Conservation (phyloP, 768 basidiomycete genomes). For the Tephrocybe sp. region DNA sequence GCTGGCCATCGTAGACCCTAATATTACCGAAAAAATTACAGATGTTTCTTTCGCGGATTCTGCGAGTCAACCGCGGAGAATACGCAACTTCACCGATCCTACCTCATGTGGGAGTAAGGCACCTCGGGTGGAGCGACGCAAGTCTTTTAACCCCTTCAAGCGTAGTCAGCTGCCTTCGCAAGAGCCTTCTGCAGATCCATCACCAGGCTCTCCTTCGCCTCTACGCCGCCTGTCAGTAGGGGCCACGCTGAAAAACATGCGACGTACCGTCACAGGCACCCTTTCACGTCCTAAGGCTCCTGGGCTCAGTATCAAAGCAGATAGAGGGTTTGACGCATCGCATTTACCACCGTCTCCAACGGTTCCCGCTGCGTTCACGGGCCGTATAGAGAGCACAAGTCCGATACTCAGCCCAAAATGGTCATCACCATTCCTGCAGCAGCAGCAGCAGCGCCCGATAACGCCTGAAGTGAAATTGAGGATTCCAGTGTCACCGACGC, state of each 20-base stretch:
- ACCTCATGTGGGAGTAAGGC: background rate
- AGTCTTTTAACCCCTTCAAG: constrained; percentile 39
- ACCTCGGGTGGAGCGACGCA: constrained; percentile 20
- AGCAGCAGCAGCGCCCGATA: constrained; percentile 13
- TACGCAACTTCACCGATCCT: constrained; percentile 18
- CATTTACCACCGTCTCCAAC: constrained; percentile 41
- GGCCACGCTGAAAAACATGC: constrained; percentile 42
- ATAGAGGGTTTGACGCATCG: constrained; percentile 28
- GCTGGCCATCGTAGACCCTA: constrained; percentile 14
- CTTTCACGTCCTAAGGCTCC: constrained; percentile 24
- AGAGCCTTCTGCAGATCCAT: constrained; percentile 4
- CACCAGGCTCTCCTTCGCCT: constrained; percentile 15
- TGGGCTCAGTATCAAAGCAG: constrained; percentile 14
- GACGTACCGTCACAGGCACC: constrained; percentile 43
- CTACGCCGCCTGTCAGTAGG: constrained; percentile 28
- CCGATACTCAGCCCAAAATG: constrained; percentile 3
- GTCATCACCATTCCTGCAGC: background rate
- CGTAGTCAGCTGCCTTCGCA: constrained; percentile 23
- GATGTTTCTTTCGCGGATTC: constrained; percentile 2
- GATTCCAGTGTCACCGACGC: constrained; percentile 52
- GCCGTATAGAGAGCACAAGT: constrained; percentile 4
- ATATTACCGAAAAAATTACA: constrained; percentile 2
- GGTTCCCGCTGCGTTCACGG: constrained; percentile 16
- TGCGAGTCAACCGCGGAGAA: constrained; percentile 2
- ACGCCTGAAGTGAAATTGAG: constrained; percentile 19